Evolutionary conservation across 2,329 filamentous ascomycete species (phyloP), one percentile per base, ranked within the genome.

Genomic region (Chalaropsis ovoidea): DNA sequence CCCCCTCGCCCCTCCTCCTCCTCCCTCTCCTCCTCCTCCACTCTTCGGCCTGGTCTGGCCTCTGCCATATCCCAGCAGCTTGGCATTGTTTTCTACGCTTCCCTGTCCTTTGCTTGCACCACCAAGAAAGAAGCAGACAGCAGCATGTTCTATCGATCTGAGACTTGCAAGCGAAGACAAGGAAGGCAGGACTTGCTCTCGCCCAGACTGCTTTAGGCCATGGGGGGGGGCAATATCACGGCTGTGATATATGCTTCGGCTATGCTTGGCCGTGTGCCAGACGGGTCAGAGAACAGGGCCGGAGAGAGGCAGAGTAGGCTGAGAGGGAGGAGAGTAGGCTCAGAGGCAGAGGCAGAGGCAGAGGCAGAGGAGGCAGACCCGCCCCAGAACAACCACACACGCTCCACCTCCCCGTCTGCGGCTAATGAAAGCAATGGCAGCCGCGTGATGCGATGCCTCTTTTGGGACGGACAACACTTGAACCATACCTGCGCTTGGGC

Each of bases 221-320:
- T 27, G 22, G 10, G 13, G 17, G 24, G 52, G 52, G 11, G 31
- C 15, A 35, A 35, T 35, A 39, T 58, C 52, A 35, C 52, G 52
- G 27, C 13, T 58, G 24, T 35, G 27, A 17, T 58, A 39, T 58
- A 10, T 7, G 15, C 35, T 58, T 35, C 52, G 24, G 24, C 52
- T 39, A 58, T 35, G 52, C 52, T 58, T 58, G 52, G 52, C 52
- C 0, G 27, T 58, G 52, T 58, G 15, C 52, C 52, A 58, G 52
- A 58, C 52, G 4, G 8, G 52, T 58, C 52, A 39, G 27, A 58
- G 52, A 13, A 35, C 52, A 17, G 24, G 27, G 8, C 17, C 7
- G 4, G 4, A 35, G 31, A n/a, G 47, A 27, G 31, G 6, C 31
- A 31, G 31, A 31, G 31, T 6, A 31, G 31, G 3, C 31, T n/a